These are phyloP conservation scores for Ceratobasidium sp. DNA, from an alignment of 1,284 basidiomycete genomes.

Conservation along the genomic window DNA sequence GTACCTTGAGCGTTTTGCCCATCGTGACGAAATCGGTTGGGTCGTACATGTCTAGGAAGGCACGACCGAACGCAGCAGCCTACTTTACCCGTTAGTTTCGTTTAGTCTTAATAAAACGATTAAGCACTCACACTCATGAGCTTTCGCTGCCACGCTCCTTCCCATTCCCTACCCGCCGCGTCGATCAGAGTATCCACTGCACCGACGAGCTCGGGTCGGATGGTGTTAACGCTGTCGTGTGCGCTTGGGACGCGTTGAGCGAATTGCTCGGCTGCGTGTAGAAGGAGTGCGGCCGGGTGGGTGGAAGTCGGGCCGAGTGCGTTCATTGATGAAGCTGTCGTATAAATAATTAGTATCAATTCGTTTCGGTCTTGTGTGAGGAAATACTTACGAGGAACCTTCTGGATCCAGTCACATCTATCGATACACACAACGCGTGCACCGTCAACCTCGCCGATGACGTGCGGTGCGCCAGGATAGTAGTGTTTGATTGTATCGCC, in stretches of 20 bases:
- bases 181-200: slow-evolving; percentile 96
- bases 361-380: slow-evolving; percentile 6
- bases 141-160: slow-evolving; percentile 88
- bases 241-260: slow-evolving; percentile 87
- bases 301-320: slow-evolving; percentile 94
- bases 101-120: no score
- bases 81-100: slow-evolving; percentile 55
- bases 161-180: slow-evolving; percentile 94
- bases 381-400: slow-evolving; percentile 79
- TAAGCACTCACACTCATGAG: no score
- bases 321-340: slow-evolving; percentile 77
- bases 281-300: slow-evolving; percentile 91
- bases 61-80: slow-evolving; percentile 96
- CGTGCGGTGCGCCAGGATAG: slow-evolving; percentile 82
- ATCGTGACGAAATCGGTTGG: slow-evolving; percentile 91
- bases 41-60: slow-evolving; percentile 93
- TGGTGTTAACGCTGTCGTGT: slow-evolving; percentile 92
- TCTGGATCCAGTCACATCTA: slow-evolving; percentile 91
- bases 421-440: slow-evolving; percentile 85
- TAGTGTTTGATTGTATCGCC: slow-evolving; percentile 78
- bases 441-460: slow-evolving; percentile 90
- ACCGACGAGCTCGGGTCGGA: slow-evolving; percentile 85
- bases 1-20: slow-evolving; percentile 93
- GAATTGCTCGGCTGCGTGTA: slow-evolving; percentile 94
- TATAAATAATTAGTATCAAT: slow-evolving; percentile 44